Conservation (phyloP, 1,139 yeast species). For the Scheffersomyces insectosa region DNA sequence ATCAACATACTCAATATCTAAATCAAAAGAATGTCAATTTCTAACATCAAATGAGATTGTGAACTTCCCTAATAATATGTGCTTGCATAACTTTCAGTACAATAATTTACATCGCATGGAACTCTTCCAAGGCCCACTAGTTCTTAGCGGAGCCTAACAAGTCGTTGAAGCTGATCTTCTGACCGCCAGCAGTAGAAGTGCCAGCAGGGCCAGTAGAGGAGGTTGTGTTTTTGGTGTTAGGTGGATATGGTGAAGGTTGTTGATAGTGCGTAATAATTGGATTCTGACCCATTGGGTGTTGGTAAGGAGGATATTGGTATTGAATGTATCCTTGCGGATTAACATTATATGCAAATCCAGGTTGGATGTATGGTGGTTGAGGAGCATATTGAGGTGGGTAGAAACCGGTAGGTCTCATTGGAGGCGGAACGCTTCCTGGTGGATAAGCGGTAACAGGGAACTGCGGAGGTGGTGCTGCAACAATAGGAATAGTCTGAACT, state of each 20-base stretch:
- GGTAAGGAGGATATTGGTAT: constrained; percentile 18
- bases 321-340: constrained; percentile 35
- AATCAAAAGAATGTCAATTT: too few species aligned
- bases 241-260: constrained; percentile 7
- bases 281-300: constrained; percentile 8
- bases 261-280: constrained; percentile 11
- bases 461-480: constrained; percentile 21
- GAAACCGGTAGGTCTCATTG: constrained; percentile 4
- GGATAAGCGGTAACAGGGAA: constrained; percentile 34
- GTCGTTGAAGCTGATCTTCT: constrained; percentile 44
- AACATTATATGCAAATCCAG: constrained; percentile 33
- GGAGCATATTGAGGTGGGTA: constrained; percentile 8
- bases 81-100: too few species aligned
- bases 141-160: constrained; percentile 38
- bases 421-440: constrained; percentile 14
- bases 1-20: too few species aligned
- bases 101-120: too few species aligned
- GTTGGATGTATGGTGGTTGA: constrained; percentile 16
- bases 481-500: background rate
- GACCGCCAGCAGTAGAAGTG: constrained; percentile 22
- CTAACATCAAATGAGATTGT: too few species aligned
- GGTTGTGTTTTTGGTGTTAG: background rate
- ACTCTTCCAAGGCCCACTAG: constrained; percentile 1
- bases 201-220: constrained; percentile 2
- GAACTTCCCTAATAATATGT: too few species aligned